Percentiles rank a stretch among this genome's conserved stretches.
Evolutionary conservation across 768 basidiomycete species (phyloP).

Genomic region (Leccinellum albellum): DNA sequence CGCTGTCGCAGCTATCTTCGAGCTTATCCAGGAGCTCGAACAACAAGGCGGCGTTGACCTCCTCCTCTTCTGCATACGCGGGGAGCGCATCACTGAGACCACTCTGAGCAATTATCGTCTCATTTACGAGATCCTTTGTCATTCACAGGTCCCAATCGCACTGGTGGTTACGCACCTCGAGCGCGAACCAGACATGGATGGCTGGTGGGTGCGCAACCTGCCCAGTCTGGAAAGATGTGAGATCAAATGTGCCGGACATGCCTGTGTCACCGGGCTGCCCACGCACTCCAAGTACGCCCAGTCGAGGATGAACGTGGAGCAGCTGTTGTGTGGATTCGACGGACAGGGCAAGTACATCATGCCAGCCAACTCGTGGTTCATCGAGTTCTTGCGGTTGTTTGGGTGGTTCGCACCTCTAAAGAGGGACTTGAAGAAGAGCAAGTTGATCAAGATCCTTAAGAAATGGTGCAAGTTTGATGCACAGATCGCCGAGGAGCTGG

Average conservation of each 20-base stretch:
- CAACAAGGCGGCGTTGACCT: conserved; percentile 35
- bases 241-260: conserved; percentile 24
- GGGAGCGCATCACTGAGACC: too few species aligned
- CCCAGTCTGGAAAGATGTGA: conserved; percentile 17
- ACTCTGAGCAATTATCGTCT: too few species aligned
- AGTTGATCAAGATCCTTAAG: conserved; percentile 15
- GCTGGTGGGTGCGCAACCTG: conserved; percentile 31
- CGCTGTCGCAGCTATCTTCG: conserved; percentile 25
- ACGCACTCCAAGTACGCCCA: conserved; percentile 16
- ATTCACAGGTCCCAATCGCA: too few species aligned
- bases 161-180: conserved; percentile 30
- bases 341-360: conserved; percentile 18
- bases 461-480: conserved; percentile 24
- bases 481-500: conserved; percentile 16
- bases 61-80: conserved; percentile 14
- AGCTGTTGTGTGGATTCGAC: conserved; percentile 12
- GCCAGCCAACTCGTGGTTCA: conserved; percentile 23
- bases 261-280: conserved; percentile 30
- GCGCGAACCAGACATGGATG: conserved; percentile 28
- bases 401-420: conserved; percentile 12
- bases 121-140: too few species aligned
- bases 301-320: conserved; percentile 14
- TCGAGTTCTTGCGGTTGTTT: conserved; percentile 19
- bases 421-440: conserved; percentile 15
- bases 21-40: conserved; percentile 33